A percentile compares a stretch with the other conserved stretches of the same genome.
Conservation (phyloP, 2,329 filamentous ascomycete genomes). For the Xylaria digitata region DNA sequence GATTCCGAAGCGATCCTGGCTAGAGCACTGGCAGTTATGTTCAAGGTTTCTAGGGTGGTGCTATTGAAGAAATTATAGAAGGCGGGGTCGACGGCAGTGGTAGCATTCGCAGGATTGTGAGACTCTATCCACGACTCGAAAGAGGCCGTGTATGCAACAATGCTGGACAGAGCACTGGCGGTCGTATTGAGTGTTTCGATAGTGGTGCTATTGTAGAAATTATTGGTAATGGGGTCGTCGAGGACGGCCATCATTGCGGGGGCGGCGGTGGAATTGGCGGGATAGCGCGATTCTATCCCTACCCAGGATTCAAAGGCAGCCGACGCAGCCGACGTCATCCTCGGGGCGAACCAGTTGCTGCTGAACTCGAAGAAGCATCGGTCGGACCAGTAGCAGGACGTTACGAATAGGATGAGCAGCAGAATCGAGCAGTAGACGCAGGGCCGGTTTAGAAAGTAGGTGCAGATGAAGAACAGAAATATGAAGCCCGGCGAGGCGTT, state of each 20-base stretch:
- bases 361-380: constrained; percentile 92
- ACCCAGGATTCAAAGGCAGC: constrained; percentile 73
- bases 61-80: constrained; percentile 55
- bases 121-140: constrained; percentile 78
- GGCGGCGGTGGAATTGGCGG: constrained; percentile 46
- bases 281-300: constrained; percentile 56
- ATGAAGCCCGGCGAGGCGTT: constrained; percentile 88
- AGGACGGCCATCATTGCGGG: constrained; percentile 37
- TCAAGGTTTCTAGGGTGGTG: constrained; percentile 67
- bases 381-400: constrained; percentile 89
- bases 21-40: constrained; percentile 76
- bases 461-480: constrained; percentile 89
- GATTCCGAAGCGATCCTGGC: constrained; percentile 75
- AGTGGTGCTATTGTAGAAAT: constrained; percentile 60
- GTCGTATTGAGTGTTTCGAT: constrained; percentile 74
- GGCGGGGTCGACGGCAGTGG: constrained; percentile 46
- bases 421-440: constrained; percentile 98
- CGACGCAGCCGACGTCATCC: constrained; percentile 62
- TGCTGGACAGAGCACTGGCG: constrained; percentile 72
- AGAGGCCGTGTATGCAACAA: constrained; percentile 54
- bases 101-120: constrained; percentile 47
- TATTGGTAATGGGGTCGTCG: constrained; percentile 44
- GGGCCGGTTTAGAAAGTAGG: constrained; percentile 94
- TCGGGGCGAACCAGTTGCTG: constrained; percentile 93
- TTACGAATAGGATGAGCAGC: constrained; percentile 92